phyloP scores from a whole-genome alignment of 345 rosid genomes.

The Camelina laxa region DNA sequence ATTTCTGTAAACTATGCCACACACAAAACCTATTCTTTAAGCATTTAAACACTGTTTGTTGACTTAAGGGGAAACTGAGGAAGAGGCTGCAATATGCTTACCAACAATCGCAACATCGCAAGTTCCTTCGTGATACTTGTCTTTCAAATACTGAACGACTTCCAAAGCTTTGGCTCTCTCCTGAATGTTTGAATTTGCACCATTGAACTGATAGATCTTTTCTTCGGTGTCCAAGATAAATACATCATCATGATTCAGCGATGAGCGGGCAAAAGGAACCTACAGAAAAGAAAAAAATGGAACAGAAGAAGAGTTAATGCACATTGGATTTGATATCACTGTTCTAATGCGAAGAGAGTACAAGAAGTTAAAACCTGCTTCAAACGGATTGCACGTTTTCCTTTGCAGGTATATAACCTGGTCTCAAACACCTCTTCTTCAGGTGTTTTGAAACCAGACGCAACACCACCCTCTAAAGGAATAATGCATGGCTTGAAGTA shows the following conservation, averaged over 20 bases:
- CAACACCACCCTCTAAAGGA: slow-evolving; percentile 97
- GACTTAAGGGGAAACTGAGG: slow-evolving; percentile 3
- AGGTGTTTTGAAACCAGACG: slow-evolving; percentile 84
- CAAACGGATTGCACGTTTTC: slow-evolving; percentile 86
- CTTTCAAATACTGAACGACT: slow-evolving; percentile 91
- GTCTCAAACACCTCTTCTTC: slow-evolving; percentile 94
- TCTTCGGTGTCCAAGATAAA: slow-evolving; percentile 83
- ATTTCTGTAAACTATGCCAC: slow-evolving; percentile 22
- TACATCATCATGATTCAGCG: slow-evolving; percentile 96
- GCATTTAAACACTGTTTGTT: slow-evolving; percentile 6
- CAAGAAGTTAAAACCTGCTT: slow-evolving; percentile 76
- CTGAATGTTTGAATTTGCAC: slow-evolving; percentile 95
- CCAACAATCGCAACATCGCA: slow-evolving; percentile 87
- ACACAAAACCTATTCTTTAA: slow-evolving; percentile 3
- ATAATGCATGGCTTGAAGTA: slow-evolving; percentile 97
- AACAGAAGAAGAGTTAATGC: slow-evolving; percentile 28
- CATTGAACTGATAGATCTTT: slow-evolving; percentile 97
- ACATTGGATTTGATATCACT: neutral
- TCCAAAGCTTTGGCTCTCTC: slow-evolving; percentile 99
- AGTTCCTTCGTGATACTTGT: slow-evolving; percentile 80
- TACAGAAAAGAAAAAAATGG: slow-evolving; percentile 40
- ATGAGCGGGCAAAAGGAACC: slow-evolving; percentile 94
- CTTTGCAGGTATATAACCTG: slow-evolving; percentile 82
- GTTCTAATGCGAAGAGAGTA: slow-evolving; percentile 27
- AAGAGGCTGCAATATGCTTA: slow-evolving; percentile 45